Evolutionary conservation across 225 moss, liverwort and hornwort species (phyloP), one percentile per base, ranked within the genome.

Genomic region (Antitrichia curtipendula): DNA sequence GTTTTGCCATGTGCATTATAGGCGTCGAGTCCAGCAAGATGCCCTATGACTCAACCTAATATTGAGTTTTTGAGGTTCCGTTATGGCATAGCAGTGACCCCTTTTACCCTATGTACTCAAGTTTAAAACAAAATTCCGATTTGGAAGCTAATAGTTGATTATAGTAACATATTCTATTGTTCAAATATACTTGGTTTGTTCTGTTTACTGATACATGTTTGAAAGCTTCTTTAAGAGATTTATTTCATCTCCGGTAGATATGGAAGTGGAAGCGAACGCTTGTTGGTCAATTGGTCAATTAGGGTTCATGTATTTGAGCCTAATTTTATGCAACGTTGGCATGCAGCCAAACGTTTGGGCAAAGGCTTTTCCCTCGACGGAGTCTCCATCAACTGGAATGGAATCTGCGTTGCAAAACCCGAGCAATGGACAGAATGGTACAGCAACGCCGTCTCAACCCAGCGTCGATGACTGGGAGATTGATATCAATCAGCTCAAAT

Each of bases 401-500:
- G 94, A 88, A 74, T n/a, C 92, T 88, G 77, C 84, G 19, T n/a
- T 72, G 81, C 90, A 81, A 53, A 92, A 70, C 29, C 56, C 59
- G 38, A 89, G 82, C 81, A 88, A 62, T 69, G 70, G 81, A 86
- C 91, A 93, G 47, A 93, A 86, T 57, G 90, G 89, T 34, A 74
- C 84, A n/a, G 47, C 85, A 56, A 80, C 70, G 12, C 70, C 86
- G 29, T 86, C 90, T 11, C 50, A 69, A 49, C 47, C 66, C 75
- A 89, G 79, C 70, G 70, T 87, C 49, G 95, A 97, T 84, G 99
- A 99, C 86, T 99, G 99, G 99, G 99, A 99, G 90, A 99, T 99
- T 90, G 99, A 99, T 87, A 96, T 91, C 66, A 96, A 86, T 83
- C 99, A 99, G 85, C 89, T 99, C 82, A 96, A 94, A 82, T 95